phyloP scores from a whole-genome alignment of 23 red algal species.

The Gracilaria vermiculophylla region DNA sequence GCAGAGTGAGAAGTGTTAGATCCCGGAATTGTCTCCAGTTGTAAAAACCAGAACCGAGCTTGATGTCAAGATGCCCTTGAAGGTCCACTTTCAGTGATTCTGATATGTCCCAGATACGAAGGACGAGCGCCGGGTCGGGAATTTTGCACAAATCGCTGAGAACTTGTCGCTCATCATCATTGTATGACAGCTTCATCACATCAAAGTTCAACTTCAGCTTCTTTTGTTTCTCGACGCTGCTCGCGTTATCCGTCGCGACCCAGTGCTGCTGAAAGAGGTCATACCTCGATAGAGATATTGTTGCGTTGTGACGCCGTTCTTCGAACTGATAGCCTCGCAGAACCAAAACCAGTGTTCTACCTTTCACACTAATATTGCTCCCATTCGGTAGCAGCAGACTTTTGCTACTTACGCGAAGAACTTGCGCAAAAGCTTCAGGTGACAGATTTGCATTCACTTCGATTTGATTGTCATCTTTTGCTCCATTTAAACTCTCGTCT shows the following conservation, averaged over 20 bases:
- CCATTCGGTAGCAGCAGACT: background rate
- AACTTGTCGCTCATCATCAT: constrained; percentile 46
- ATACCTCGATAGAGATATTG: constrained; percentile 27
- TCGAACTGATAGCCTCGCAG: constrained; percentile 67
- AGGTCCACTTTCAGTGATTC: constrained; percentile 7
- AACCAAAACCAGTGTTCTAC: constrained; percentile 9
- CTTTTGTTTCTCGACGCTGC: background rate
- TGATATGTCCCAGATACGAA: constrained; percentile 2
- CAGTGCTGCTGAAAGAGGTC: constrained; percentile 22
- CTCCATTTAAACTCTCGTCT: background rate
- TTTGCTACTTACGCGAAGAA: constrained; percentile 1
- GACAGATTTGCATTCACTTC: constrained; percentile 1
- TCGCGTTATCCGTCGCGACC: background rate
- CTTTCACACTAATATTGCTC: constrained; percentile 43
- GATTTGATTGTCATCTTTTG: background rate
- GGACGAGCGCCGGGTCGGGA: constrained; percentile 30
- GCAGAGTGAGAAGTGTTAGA: constrained; percentile 25
- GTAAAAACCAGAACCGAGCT: constrained; percentile 56
- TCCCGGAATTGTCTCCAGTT: constrained; percentile 55
- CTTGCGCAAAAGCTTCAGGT: background rate
- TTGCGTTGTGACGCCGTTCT: constrained; percentile 42
- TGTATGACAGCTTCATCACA: constrained; percentile 36
- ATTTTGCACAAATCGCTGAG: constrained; percentile 54
- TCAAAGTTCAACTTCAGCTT: constrained; percentile 3
- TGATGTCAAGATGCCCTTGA: constrained; percentile 38